phyloP scores from a whole-genome alignment of 2,329 filamentous ascomycete species.

The Phialocephala subalpina region DNA sequence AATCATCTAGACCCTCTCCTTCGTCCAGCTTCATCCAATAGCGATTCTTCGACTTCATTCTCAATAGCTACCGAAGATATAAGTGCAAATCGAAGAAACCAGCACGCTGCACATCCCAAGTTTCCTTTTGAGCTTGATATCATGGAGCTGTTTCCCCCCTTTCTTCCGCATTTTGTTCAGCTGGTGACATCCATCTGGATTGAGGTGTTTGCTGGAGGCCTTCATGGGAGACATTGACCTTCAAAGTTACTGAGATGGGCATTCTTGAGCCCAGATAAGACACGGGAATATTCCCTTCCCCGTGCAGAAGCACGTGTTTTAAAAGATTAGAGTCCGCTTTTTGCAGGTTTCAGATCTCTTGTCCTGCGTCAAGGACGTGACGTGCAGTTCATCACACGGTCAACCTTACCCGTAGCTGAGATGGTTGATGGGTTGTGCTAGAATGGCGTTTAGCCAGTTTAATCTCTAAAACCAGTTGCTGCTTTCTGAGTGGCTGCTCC shows the following conservation, averaged over 20 bases:
- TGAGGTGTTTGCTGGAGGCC: too few relatives aligned
- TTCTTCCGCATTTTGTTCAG: background rate
- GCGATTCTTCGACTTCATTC: background rate
- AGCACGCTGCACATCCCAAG: background rate
- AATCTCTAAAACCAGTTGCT: background rate
- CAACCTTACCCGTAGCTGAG: conserved; percentile 13
- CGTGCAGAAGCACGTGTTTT: too few relatives aligned
- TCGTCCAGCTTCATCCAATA: background rate
- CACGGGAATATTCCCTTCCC: too few relatives aligned
- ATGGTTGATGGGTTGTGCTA: background rate
- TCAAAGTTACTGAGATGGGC: too few relatives aligned
- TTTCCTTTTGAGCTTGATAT: background rate
- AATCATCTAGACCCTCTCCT: background rate
- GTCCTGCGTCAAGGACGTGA: background rate
- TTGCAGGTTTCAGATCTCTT: background rate
- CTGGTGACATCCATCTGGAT: background rate
- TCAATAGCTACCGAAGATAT: background rate
- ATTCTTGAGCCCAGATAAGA: too few relatives aligned
- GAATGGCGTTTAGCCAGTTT: background rate
- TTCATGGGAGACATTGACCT: background rate
- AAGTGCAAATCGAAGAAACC: background rate
- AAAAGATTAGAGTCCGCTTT: background rate
- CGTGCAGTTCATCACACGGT: background rate
- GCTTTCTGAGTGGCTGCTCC: background rate
- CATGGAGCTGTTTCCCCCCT: background rate